Conservation (phyloP, 106 monocot species). For the Alisma plantagoaquatica region DNA sequence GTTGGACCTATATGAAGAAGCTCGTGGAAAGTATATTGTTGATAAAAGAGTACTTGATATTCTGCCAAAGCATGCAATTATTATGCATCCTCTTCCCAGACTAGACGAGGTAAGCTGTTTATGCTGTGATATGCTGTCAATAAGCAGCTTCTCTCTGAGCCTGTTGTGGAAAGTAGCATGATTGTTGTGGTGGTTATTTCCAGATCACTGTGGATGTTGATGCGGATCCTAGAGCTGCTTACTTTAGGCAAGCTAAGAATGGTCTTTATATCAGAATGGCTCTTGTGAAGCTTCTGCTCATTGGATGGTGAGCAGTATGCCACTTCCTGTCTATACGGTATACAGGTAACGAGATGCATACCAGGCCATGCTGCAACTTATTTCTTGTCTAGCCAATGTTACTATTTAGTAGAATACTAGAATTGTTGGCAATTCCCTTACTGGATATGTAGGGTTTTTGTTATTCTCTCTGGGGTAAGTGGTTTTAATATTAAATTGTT, state of each 20-base stretch:
- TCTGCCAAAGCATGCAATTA: slow-evolving; percentile 80
- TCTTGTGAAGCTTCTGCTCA: slow-evolving; percentile 81
- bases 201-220: slow-evolving; percentile 91
- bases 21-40: slow-evolving; percentile 97
- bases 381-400: no score
- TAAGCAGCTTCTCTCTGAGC: no score
- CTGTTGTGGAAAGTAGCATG: background rate
- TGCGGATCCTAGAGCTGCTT: slow-evolving; percentile 90
- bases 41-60: slow-evolving; percentile 56
- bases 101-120: slow-evolving; percentile 86
- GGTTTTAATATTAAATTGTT: no score
- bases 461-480: no score
- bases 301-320: slow-evolving; percentile 61
- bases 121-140: no score
- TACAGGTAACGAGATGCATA: no score
- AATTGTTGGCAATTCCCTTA: no score
- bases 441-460: no score
- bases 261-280: slow-evolving; percentile 98
- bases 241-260: slow-evolving; percentile 95
- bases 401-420: no score
- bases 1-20: slow-evolving; percentile 86
- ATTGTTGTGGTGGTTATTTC: slow-evolving; percentile 1
- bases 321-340: no score
- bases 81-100: slow-evolving; percentile 99
- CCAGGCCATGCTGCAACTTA: no score